Conservation (phyloP, 1,284 basidiomycete species). For the Takashimella koratensis region DNA sequence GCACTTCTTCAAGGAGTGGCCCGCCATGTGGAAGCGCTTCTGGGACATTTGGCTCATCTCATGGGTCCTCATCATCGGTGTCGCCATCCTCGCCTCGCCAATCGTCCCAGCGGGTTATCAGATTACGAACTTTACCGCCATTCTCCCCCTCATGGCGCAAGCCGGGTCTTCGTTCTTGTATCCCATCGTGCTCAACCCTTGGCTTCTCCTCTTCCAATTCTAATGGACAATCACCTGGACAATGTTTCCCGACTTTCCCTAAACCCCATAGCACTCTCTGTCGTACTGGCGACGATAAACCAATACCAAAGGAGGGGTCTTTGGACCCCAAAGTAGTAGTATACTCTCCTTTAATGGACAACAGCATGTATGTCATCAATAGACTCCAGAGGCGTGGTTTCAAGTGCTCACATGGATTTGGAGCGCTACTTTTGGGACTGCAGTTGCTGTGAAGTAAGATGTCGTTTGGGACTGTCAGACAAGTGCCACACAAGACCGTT, state of each 20-base stretch:
- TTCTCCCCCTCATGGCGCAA: conserved; percentile 37
- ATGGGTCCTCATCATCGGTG: conserved; percentile 34
- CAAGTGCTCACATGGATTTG: too few relatives aligned
- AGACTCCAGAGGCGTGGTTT: too few relatives aligned
- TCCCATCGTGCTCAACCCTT: conserved; percentile 38
- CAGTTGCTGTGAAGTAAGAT: too few relatives aligned
- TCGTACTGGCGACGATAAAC: too few relatives aligned
- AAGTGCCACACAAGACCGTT: too few relatives aligned
- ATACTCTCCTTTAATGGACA: neutral
- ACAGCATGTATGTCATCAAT: neutral
- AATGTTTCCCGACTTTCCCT: neutral
- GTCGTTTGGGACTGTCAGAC: too few relatives aligned
- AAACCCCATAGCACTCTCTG: neutral
- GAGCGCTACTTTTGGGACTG: too few relatives aligned
- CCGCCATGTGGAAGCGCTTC: conserved; percentile 71
- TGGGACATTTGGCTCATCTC: conserved; percentile 49
- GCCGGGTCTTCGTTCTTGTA: conserved; percentile 38
- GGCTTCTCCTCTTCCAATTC: conserved; percentile 39
- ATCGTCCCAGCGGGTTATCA: conserved; percentile 34
- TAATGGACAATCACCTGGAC: conserved; percentile 6
- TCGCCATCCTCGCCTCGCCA: conserved; percentile 35
- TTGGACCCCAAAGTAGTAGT: neutral
- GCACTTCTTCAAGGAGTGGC: conserved; percentile 84
- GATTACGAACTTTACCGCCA: conserved; percentile 41
- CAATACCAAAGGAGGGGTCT: too few relatives aligned